A percentile compares a stretch with the other conserved stretches of the same genome.
Conservation (phyloP, 495 filamentous ascomycete species). For the Chaetomium tenue region DNA sequence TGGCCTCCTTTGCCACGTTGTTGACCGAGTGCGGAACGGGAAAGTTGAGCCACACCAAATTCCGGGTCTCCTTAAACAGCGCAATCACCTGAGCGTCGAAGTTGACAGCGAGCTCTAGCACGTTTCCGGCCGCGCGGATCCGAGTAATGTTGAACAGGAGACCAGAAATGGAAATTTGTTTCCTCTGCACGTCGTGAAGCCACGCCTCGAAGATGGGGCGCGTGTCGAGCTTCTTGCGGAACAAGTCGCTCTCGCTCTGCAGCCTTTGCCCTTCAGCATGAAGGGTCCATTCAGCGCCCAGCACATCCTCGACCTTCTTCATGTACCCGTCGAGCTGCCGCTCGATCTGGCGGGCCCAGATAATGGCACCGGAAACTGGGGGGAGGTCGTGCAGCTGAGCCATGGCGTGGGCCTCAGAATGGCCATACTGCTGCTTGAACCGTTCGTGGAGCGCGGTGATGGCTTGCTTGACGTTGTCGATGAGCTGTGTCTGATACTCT, state of each 20-base stretch:
- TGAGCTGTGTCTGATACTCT: slow-evolving; percentile 95
- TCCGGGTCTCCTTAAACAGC: slow-evolving; percentile 97
- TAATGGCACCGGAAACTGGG: slow-evolving; percentile 92
- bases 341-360: slow-evolving; percentile 97
- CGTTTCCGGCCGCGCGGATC: slow-evolving; percentile 82
- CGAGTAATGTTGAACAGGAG: slow-evolving; percentile 85
- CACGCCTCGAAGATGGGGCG: slow-evolving; percentile 90
- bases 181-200: slow-evolving; percentile 81
- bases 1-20: slow-evolving; percentile 95
- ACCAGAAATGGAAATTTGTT: slow-evolving; percentile 85
- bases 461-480: slow-evolving; percentile 94
- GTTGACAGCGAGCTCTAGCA: slow-evolving; percentile 84
- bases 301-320: slow-evolving; percentile 94
- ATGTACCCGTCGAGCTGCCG: slow-evolving; percentile 91
- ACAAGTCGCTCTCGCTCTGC: slow-evolving; percentile 79
- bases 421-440: slow-evolving; percentile 97
- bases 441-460: slow-evolving; percentile 90
- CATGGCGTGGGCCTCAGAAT: slow-evolving; percentile 97
- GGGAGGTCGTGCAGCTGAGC: slow-evolving; percentile 92
- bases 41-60: slow-evolving; percentile 89
- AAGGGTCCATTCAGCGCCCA: slow-evolving; percentile 88
- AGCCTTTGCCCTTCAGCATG: slow-evolving; percentile 95
- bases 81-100: slow-evolving; percentile 97
- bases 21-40: slow-evolving; percentile 88
- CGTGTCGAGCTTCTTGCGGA: slow-evolving; percentile 94